A percentile compares a stretch with the other conserved stretches of the same genome.
phyloP scores from a whole-genome alignment of 2,329 filamentous ascomycete genomes.

The Aspergillus neotritici region DNA sequence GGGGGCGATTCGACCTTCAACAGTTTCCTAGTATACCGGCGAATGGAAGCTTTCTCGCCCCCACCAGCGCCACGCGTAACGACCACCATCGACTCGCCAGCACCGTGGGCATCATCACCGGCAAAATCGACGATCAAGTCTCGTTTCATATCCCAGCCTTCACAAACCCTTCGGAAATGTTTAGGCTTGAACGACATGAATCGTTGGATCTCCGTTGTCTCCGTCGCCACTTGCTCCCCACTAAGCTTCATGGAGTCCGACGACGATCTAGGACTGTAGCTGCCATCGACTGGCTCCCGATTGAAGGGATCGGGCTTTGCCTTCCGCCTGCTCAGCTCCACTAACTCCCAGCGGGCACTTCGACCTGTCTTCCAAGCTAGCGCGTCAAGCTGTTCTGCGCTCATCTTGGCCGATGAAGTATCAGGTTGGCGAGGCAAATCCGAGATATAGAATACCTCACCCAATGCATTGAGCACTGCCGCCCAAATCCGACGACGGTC shows the following conservation, averaged over 20 bases:
- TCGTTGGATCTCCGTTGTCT: slow-evolving; percentile 75
- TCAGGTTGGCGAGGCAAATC: slow-evolving; percentile 59
- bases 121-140: slow-evolving; percentile 84
- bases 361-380: slow-evolving; percentile 76
- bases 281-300: slow-evolving; percentile 60
- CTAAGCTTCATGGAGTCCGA: slow-evolving; percentile 66
- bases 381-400: slow-evolving; percentile 51
- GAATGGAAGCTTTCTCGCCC: slow-evolving; percentile 48
- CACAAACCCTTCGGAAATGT: slow-evolving; percentile 70
- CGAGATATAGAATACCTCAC: slow-evolving; percentile 81
- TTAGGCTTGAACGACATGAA: slow-evolving; percentile 67
- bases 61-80: slow-evolving; percentile 67
- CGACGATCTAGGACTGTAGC: slow-evolving; percentile 76
- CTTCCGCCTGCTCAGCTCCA: slow-evolving; percentile 69
- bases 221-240: slow-evolving; percentile 64
- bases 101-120: slow-evolving; percentile 66
- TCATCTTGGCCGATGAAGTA: slow-evolving; percentile 41
- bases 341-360: slow-evolving; percentile 70
- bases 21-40: slow-evolving; percentile 54
- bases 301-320: slow-evolving; percentile 69
- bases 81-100: slow-evolving; percentile 71
- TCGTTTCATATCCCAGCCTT: slow-evolving; percentile 89
- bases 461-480: slow-evolving; percentile 87
- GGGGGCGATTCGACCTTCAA: slow-evolving; percentile 26
- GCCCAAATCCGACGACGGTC: slow-evolving; percentile 73